These are phyloP conservation scores for Pseudocercospora eumusae DNA, from an alignment of 2,329 filamentous ascomycete genomes.

Conservation along the genomic window DNA sequence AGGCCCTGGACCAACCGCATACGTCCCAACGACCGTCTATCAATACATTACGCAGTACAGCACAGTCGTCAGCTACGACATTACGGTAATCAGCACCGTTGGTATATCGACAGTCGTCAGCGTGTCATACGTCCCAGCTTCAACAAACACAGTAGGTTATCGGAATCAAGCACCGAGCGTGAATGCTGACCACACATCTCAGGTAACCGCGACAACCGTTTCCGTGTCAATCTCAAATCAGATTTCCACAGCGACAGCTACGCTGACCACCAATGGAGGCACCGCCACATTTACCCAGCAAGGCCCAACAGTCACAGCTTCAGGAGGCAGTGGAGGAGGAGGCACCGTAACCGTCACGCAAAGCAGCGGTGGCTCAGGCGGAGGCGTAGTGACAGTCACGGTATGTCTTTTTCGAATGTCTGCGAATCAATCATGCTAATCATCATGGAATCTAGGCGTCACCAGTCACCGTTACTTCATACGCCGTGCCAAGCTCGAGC, in stretches of 20 bases:
- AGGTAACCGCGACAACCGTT: constrained; percentile 31
- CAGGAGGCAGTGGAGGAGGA: constrained; percentile 20
- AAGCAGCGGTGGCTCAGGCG: constrained; percentile 16
- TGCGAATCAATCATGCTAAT: neutral
- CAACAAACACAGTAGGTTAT: neutral
- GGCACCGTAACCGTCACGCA: constrained; percentile 29
- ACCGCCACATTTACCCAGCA: constrained; percentile 22
- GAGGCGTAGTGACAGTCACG: neutral
- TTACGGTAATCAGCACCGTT: constrained; percentile 33
- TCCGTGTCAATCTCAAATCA: constrained; percentile 21
- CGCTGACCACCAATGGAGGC: constrained; percentile 21
- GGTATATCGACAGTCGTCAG: constrained; percentile 22
- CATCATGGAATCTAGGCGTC: constrained; percentile 11
- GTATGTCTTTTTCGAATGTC: neutral
- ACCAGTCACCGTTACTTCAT: constrained; percentile 18
- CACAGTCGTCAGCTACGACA: constrained; percentile 33
- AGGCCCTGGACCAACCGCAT: constrained; percentile 11
- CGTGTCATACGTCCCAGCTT: constrained; percentile 29
- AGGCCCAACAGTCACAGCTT: constrained; percentile 30
- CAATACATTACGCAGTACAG: constrained; percentile 31
- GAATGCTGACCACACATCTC: neutral
- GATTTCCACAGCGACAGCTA: constrained; percentile 11
- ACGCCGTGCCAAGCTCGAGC: constrained; percentile 19
- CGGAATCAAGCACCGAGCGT: neutral
- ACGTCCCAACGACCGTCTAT: constrained; percentile 32